phyloP scores from a whole-genome alignment of 768 basidiomycete species.

The Leucocoprinus leucothites region DNA sequence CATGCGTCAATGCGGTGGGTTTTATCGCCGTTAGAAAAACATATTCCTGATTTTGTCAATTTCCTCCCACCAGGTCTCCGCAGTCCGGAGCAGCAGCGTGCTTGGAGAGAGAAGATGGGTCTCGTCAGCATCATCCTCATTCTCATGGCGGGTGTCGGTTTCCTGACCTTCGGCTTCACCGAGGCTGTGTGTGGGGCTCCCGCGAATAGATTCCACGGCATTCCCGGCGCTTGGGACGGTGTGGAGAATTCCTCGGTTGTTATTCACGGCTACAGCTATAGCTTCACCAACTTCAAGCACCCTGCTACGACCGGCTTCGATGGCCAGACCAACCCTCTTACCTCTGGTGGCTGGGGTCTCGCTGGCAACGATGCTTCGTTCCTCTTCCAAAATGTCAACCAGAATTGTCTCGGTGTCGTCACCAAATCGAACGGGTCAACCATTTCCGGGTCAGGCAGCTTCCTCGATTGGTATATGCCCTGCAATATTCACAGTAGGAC shows the following conservation, averaged over 20 bases:
- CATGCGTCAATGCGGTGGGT: slow-evolving; percentile 75
- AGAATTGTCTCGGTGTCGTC: slow-evolving; percentile 77
- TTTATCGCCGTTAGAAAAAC: neutral
- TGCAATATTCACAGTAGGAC: slow-evolving; percentile 88
- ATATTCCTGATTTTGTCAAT: slow-evolving; percentile 5
- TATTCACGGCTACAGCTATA: slow-evolving; percentile 93
- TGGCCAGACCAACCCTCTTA: slow-evolving; percentile 81
- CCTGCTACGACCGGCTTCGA: slow-evolving; percentile 73
- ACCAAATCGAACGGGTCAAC: slow-evolving; percentile 65
- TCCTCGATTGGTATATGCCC: slow-evolving; percentile 94
- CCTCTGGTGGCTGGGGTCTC: slow-evolving; percentile 69
- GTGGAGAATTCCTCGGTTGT: slow-evolving; percentile 82
- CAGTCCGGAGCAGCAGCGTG: slow-evolving; percentile 90
- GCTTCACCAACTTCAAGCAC: slow-evolving; percentile 84
- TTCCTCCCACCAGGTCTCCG: slow-evolving; percentile 60
- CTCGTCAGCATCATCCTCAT: slow-evolving; percentile 72
- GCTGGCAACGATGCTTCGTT: slow-evolving; percentile 91
- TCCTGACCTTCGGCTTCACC: slow-evolving; percentile 98
- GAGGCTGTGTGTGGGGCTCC: slow-evolving; percentile 89
- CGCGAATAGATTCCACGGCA: slow-evolving; percentile 78
- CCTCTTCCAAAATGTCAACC: slow-evolving; percentile 90
- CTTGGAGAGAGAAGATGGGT: slow-evolving; percentile 99
- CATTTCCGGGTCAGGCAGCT: slow-evolving; percentile 59
- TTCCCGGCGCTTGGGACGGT: slow-evolving; percentile 62
- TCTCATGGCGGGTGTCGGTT: slow-evolving; percentile 95